A percentile compares a stretch with the other conserved stretches of the same genome.
Conservation (phyloP, 345 rosid species). For the Syzygium grande region DNA sequence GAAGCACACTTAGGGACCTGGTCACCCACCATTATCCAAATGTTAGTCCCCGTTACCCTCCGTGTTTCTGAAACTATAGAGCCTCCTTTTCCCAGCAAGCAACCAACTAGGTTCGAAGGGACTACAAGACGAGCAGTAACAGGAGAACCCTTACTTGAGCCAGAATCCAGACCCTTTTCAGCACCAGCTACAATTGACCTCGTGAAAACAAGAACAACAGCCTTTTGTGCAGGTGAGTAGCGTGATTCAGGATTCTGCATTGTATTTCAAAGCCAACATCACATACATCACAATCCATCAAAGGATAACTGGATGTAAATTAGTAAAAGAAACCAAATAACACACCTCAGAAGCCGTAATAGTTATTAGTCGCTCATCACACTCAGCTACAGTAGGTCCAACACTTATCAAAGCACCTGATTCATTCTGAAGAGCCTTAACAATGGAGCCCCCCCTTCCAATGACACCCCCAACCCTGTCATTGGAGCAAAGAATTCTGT, state of each 20-base stretch:
- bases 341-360: constrained; percentile 74
- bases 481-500: constrained; percentile 70
- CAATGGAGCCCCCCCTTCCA: constrained; percentile 70
- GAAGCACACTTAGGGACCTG: constrained; percentile 59
- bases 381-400: constrained; percentile 53
- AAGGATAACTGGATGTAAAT: constrained; percentile 2
- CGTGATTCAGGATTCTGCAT: constrained; percentile 53
- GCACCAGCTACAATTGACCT: constrained; percentile 53
- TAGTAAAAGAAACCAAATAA: neutral
- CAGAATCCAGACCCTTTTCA: constrained; percentile 43
- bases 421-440: constrained; percentile 67
- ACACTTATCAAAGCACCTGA: constrained; percentile 68
- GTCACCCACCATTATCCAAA: constrained; percentile 41
- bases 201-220: constrained; percentile 60
- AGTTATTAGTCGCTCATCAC: constrained; percentile 73
- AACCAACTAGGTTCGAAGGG: constrained; percentile 72
- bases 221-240: constrained; percentile 74
- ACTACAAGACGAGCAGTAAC: constrained; percentile 69
- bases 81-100: constrained; percentile 87
- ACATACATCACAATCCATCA: constrained; percentile 1
- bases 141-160: constrained; percentile 27
- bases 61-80: constrained; percentile 70
- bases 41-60: constrained; percentile 47
- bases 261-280: constrained; percentile 15
- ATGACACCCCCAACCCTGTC: constrained; percentile 79